Evolutionary conservation across 2,329 filamentous ascomycete genomes (phyloP).

Genomic region (Pleomassaria siparia): DNA sequence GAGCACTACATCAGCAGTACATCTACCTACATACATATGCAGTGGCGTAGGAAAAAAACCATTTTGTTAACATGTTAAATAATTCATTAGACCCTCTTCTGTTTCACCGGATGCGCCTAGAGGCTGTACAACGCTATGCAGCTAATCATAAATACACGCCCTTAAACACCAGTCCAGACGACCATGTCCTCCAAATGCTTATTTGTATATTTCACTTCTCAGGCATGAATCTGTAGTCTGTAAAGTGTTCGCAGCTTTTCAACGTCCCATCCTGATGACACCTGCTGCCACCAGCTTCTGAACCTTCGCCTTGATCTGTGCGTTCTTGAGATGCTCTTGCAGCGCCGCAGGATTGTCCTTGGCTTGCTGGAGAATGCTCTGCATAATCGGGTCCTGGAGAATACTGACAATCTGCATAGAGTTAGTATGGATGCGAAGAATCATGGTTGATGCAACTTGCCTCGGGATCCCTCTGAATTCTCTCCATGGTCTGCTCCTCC

Average conservation of each 20-base stretch:
- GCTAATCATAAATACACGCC: background rate
- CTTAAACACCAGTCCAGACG: background rate
- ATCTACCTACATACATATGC: too few relatives aligned
- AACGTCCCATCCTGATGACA: slow-evolving; percentile 77
- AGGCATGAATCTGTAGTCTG: background rate
- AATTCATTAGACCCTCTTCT: background rate
- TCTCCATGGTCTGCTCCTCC: slow-evolving; percentile 91
- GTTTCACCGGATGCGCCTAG: background rate
- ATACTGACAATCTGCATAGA: slow-evolving; percentile 74
- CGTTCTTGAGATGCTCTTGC: slow-evolving; percentile 96
- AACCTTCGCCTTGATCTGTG: slow-evolving; percentile 80
- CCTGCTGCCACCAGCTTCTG: slow-evolving; percentile 93
- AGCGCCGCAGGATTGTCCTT: slow-evolving; percentile 90
- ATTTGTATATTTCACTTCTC: background rate
- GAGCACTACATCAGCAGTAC: too few relatives aligned
- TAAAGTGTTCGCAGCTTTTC: slow-evolving; percentile 2
- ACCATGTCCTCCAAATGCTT: background rate
- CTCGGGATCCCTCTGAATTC: slow-evolving; percentile 87
- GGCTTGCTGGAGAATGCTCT: slow-evolving; percentile 93
- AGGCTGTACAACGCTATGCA: slow-evolving; percentile 2
- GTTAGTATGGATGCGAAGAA: background rate
- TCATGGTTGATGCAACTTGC: slow-evolving; percentile 53
- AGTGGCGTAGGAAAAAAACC: too few relatives aligned
- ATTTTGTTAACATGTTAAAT: background rate
- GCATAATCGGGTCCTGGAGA: slow-evolving; percentile 96